These are phyloP conservation scores for Fusarium nygamai DNA, from an alignment of 2,329 filamentous ascomycete genomes.

Conservation along the genomic window DNA sequence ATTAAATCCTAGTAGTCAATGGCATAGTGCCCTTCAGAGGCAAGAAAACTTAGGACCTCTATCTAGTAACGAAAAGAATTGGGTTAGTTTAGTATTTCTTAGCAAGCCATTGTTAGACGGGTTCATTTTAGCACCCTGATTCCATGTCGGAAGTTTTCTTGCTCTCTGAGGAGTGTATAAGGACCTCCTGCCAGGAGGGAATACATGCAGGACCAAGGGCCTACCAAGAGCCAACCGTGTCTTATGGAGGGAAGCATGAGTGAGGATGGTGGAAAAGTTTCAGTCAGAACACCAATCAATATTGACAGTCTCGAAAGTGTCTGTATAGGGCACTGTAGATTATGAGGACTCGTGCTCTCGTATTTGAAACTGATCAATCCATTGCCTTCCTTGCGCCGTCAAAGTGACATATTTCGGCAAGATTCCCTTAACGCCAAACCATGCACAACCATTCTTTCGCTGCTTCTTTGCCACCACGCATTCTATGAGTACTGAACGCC, in stretches of 20 bases:
- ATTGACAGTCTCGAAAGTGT: conserved; percentile 3
- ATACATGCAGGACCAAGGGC: not conserved
- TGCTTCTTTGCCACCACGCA: conserved; percentile 8
- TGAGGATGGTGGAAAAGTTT: not conserved
- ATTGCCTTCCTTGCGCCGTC: conserved; percentile 45
- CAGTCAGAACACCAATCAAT: not conserved
- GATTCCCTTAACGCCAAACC: conserved; percentile 48
- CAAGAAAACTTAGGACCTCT: not conserved
- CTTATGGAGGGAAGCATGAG: not conserved
- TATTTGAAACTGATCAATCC: conserved; percentile 33
- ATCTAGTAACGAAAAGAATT: not conserved
- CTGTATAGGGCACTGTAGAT: conserved; percentile 11
- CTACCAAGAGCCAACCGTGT: not conserved
- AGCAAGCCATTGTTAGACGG: not conserved
- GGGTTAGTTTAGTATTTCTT: not conserved
- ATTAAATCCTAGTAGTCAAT: not conserved
- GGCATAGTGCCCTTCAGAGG: not conserved
- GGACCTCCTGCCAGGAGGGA: not conserved
- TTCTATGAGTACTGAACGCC: conserved; percentile 48
- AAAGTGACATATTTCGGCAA: conserved; percentile 37
- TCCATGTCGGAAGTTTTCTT: not conserved
- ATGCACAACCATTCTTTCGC: conserved; percentile 40
- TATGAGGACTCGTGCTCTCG: conserved; percentile 22
- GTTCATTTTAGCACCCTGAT: not conserved
- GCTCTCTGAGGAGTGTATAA: not conserved